Evolutionary conservation across 2,329 filamentous ascomycete genomes (phyloP).

Genomic region (Leptodontidium sp.): DNA sequence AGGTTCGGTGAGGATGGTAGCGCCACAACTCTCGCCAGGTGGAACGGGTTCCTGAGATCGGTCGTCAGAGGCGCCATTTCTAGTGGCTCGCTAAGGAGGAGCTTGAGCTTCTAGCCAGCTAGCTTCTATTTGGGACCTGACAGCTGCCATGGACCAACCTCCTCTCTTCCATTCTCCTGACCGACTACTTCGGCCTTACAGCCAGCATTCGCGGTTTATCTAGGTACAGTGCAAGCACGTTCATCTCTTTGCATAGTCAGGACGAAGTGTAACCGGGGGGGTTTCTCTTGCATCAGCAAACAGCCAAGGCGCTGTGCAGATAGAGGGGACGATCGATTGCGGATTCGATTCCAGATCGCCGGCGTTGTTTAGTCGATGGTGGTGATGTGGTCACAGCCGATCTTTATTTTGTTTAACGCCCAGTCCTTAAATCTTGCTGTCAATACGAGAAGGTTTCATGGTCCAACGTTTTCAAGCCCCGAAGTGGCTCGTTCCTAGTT

Average conservation of each 20-base stretch:
- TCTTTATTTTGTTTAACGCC: no score
- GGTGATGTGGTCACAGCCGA: no score
- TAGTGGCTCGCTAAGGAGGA: neutral
- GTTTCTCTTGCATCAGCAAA: no score
- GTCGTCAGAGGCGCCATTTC: neutral
- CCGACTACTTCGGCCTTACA: neutral
- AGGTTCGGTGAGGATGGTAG: neutral
- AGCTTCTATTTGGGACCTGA: neutral
- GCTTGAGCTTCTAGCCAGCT: neutral
- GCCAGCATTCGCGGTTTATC: neutral
- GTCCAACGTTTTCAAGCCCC: neutral
- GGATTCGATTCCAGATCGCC: no score
- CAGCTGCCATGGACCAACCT: neutral
- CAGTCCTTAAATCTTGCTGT: no score
- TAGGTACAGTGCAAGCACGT: neutral
- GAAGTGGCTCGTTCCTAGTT: neutral
- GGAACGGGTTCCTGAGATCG: conserved; percentile 1
- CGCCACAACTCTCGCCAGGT: conserved; percentile 6
- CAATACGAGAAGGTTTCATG: no score
- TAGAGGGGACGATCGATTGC: neutral
- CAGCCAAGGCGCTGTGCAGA: neutral
- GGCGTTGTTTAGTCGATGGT: neutral
- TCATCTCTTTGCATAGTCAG: neutral
- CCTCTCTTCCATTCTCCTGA: neutral
- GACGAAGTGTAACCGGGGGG: no score